Percentiles rank a stretch among this genome's conserved stretches.
Evolutionary conservation across 2,329 filamentous ascomycete genomes (phyloP).

Genomic region (Aspergillus sp.): DNA sequence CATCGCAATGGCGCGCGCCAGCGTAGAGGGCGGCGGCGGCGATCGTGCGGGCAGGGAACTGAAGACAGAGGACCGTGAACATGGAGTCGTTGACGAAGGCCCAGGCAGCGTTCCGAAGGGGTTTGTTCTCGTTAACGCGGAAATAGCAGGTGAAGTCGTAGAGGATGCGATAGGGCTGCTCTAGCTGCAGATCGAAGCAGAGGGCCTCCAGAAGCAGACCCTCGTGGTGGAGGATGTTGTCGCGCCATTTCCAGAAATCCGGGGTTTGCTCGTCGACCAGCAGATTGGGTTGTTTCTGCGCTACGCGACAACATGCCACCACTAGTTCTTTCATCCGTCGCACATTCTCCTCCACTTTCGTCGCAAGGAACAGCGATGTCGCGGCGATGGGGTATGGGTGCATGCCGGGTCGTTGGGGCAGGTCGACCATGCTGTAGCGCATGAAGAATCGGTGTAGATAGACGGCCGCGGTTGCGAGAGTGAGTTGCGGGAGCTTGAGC

Average conservation of each 20-base stretch:
- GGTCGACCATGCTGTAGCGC: slow-evolving; percentile 76
- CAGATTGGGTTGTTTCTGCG: slow-evolving; percentile 88
- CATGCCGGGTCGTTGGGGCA: slow-evolving; percentile 66
- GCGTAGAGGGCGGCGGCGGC: slow-evolving; percentile 86
- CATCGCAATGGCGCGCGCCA: slow-evolving; percentile 70
- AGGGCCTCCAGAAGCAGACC: slow-evolving; percentile 87
- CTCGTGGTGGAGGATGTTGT: slow-evolving; percentile 89
- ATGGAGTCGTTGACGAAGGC: slow-evolving; percentile 90
- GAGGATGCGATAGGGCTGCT: slow-evolving; percentile 81
- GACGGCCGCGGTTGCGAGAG: slow-evolving; percentile 84
- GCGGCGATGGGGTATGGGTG: slow-evolving; percentile 95
- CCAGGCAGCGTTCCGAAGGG: slow-evolving; percentile 83
- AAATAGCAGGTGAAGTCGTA: slow-evolving; percentile 77
- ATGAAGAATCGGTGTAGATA: slow-evolving; percentile 98
- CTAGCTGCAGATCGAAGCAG: slow-evolving; percentile 90
- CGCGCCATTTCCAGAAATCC: slow-evolving; percentile 97
- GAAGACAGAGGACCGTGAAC: slow-evolving; percentile 78
- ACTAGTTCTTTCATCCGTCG: slow-evolving; percentile 94
- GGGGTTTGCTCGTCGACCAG: slow-evolving; percentile 95
- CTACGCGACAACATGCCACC: slow-evolving; percentile 87
- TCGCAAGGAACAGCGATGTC: slow-evolving; percentile 87
- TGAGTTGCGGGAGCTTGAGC: slow-evolving; percentile 87
- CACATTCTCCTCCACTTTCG: slow-evolving; percentile 96
- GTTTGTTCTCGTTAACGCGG: slow-evolving; percentile 73
- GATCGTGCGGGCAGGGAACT: slow-evolving; percentile 76